Conservation (phyloP, 2,329 filamentous ascomycete species). For the Celoporthe dispersa region DNA sequence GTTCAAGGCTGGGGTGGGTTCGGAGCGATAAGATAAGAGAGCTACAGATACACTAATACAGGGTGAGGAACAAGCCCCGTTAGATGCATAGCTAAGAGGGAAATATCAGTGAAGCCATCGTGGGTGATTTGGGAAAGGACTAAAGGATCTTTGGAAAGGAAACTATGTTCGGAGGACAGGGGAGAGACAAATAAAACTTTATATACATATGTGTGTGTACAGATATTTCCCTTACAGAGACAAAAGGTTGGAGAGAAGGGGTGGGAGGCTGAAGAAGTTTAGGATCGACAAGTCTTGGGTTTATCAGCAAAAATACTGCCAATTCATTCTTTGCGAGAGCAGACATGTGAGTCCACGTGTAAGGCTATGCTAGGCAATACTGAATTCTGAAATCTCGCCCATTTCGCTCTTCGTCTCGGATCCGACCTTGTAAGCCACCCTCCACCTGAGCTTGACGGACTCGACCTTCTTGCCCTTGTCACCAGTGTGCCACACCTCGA, state of each 20-base stretch:
- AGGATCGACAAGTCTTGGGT: neutral
- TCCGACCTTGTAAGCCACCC: slow-evolving; percentile 76
- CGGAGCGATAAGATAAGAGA: slow-evolving; percentile 6
- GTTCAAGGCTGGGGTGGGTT: neutral
- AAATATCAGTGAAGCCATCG: neutral
- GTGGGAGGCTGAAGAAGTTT: neutral
- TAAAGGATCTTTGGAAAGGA: too few species aligned
- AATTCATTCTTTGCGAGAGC: slow-evolving; percentile 3
- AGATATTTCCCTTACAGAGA: too few species aligned
- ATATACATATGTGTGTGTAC: neutral
- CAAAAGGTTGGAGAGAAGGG: neutral
- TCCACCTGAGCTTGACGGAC: slow-evolving; percentile 88
- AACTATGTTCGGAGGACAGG: neutral
- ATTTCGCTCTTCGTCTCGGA: slow-evolving; percentile 73
- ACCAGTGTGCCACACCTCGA: slow-evolving; percentile 75
- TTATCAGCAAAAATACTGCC: neutral
- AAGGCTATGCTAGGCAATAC: slow-evolving; percentile 59
- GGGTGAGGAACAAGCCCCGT: neutral
- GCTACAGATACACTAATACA: neutral
- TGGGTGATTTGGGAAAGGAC: neutral
- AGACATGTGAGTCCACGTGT: neutral
- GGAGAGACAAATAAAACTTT: neutral
- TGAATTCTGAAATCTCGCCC: slow-evolving; percentile 81
- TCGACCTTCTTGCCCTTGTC: slow-evolving; percentile 71
- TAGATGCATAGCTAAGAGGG: neutral